These are phyloP conservation scores for Colletotrichum eleusines DNA, from an alignment of 2,329 filamentous ascomycete species.

Conservation along the genomic window DNA sequence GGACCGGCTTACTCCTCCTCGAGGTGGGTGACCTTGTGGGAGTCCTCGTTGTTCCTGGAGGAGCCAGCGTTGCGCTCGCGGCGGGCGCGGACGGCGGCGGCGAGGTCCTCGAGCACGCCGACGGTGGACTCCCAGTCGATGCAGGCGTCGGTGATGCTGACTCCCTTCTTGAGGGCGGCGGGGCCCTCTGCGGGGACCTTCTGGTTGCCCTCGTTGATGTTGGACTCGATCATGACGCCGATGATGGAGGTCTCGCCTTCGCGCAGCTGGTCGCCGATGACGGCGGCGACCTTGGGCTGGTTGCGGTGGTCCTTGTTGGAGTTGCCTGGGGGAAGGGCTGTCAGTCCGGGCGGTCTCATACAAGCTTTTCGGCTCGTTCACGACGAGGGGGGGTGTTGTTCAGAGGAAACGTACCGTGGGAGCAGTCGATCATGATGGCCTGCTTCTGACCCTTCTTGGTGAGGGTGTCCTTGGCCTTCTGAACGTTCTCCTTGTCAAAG, in stretches of 20 bases:
- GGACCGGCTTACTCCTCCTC: constrained; percentile 61
- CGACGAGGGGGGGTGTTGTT: neutral
- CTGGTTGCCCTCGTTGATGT: constrained; percentile 91
- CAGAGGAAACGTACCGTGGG: constrained; percentile 76
- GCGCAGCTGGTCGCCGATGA: constrained; percentile 85
- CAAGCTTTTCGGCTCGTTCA: neutral
- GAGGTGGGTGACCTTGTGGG: constrained; percentile 59
- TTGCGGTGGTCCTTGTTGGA: constrained; percentile 98
- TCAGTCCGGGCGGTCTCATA: neutral
- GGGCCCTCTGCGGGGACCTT: constrained; percentile 90
- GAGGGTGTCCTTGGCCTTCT: constrained; percentile 81
- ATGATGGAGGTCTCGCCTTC: constrained; percentile 90
- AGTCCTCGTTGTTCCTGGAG: constrained; percentile 47
- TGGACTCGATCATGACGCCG: constrained; percentile 98
- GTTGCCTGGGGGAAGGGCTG: constrained; percentile 72
- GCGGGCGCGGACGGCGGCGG: constrained; percentile 83
- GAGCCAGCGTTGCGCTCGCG: constrained; percentile 65
- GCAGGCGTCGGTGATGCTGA: constrained; percentile 96
- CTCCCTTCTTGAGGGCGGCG: constrained; percentile 82
- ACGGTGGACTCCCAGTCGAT: constrained; percentile 93
- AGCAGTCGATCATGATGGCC: constrained; percentile 98
- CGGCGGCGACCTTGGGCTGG: constrained; percentile 91
- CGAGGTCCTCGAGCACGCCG: constrained; percentile 84
- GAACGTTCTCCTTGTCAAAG: constrained; percentile 88
- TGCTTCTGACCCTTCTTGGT: constrained; percentile 85